Evolutionary conservation across 2,329 filamentous ascomycete species (phyloP).

Genomic region (Didymellaceae sp.): DNA sequence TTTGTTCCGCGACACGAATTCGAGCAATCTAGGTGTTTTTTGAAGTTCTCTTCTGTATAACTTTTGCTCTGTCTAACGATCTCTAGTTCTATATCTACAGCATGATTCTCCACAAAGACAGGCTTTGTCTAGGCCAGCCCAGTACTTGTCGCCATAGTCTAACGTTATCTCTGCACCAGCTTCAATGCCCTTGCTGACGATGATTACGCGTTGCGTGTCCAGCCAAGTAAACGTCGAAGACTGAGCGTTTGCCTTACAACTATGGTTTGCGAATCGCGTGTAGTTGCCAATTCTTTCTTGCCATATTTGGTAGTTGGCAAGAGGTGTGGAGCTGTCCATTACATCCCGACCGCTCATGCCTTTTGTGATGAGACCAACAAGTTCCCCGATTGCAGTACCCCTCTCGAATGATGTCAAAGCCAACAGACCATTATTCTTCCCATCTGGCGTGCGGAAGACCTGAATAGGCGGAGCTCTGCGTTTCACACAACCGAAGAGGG

Average conservation of each 20-base stretch:
- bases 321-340: conserved; percentile 60
- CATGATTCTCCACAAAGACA: conserved; percentile 62
- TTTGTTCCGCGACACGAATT: too few relatives aligned
- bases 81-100: conserved; percentile 53
- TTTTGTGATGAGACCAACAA: conserved; percentile 62
- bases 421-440: conserved; percentile 62
- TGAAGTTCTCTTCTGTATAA: neutral
- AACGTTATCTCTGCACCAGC: conserved; percentile 63
- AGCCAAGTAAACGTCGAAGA: conserved; percentile 65
- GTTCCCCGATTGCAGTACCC: conserved; percentile 62
- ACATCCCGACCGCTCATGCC: conserved; percentile 61
- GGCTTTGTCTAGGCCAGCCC: conserved; percentile 61
- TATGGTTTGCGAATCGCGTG: conserved; percentile 66
- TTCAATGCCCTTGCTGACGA: conserved; percentile 63
- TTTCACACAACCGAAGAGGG: conserved; percentile 57
- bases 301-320: conserved; percentile 64
- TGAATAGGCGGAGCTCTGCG: conserved; percentile 56
- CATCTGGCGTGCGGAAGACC: conserved; percentile 59
- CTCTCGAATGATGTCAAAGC: conserved; percentile 58
- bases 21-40: neutral
- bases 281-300: conserved; percentile 64
- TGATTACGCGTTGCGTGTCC: conserved; percentile 60
- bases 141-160: conserved; percentile 65
- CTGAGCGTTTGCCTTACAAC: conserved; percentile 63
- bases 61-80: neutral